phyloP scores from a whole-genome alignment of 805 yeast genomes.

The Kodamaea kaohsiungensis region DNA sequence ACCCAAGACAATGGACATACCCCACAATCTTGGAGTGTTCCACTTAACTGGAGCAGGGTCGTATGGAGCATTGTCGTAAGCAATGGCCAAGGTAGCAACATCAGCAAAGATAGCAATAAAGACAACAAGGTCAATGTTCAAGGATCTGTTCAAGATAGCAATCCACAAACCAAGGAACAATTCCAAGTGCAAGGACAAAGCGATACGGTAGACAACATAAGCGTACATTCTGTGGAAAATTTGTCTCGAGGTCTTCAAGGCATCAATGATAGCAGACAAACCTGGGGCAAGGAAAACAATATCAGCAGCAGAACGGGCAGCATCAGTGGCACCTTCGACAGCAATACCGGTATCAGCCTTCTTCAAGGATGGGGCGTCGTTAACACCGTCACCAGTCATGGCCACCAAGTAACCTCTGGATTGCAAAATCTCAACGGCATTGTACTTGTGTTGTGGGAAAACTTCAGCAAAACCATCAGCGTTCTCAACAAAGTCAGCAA shows the following conservation, averaged over 20 bases:
- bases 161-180: conserved; percentile 95
- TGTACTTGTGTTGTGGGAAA: conserved; percentile 97
- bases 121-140: conserved; percentile 88
- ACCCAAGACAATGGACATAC: conserved; percentile 90
- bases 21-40: conserved; percentile 97
- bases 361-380: conserved; percentile 97
- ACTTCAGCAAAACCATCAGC: conserved; percentile 99
- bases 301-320: conserved; percentile 96
- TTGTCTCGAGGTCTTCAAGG: conserved; percentile 57
- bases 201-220: conserved; percentile 97
- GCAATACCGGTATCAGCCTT: conserved; percentile 91
- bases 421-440: conserved; percentile 93
- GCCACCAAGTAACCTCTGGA: conserved; percentile 96
- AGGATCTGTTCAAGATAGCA: conserved; percentile 84
- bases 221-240: conserved; percentile 94
- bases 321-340: conserved; percentile 97
- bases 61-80: conserved; percentile 96
- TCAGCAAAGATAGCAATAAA: conserved; percentile 97
- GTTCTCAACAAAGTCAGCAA: conserved; percentile 95
- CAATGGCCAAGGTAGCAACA: conserved; percentile 96
- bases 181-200: conserved; percentile 92
- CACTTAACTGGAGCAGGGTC: conserved; percentile 92
- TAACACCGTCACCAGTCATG: conserved; percentile 99
- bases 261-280: conserved; percentile 35
- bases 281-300: conserved; percentile 64